Conservation (phyloP, 2,329 filamentous ascomycete species). For the Botrytis squamosa region DNA sequence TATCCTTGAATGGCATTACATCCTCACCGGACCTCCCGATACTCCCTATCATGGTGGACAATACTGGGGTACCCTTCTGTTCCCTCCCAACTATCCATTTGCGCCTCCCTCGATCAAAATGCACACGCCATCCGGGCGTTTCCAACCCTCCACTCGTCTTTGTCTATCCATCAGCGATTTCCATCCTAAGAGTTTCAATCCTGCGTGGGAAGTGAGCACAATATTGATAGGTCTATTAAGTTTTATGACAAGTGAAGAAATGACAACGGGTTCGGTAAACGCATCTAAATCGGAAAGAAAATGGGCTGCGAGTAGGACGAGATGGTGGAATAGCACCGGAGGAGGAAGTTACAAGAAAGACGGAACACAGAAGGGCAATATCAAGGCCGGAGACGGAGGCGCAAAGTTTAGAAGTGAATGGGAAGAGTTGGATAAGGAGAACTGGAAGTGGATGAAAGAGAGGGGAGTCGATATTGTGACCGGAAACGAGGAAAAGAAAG, state of each 20-base stretch:
- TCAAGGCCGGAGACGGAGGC: constrained; percentile 90
- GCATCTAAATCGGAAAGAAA: constrained; percentile 75
- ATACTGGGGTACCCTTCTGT: constrained; percentile 96
- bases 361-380: constrained; percentile 64
- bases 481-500: constrained; percentile 59
- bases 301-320: constrained; percentile 70
- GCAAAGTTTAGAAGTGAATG: constrained; percentile 87
- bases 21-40: constrained; percentile 89
- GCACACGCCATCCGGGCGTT: constrained; percentile 95
- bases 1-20: constrained; percentile 95
- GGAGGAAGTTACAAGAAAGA: constrained; percentile 48
- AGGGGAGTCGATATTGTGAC: constrained; percentile 75
- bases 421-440: constrained; percentile 85
- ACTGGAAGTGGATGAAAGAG: constrained; percentile 88
- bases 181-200: constrained; percentile 97
- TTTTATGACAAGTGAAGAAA: constrained; percentile 99
- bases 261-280: constrained; percentile 90
- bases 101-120: constrained; percentile 96
- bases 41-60: constrained; percentile 94
- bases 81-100: constrained; percentile 95
- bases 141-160: constrained; percentile 86
- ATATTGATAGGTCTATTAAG: constrained; percentile 91
- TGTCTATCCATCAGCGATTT: constrained; percentile 97
- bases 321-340: constrained; percentile 97
- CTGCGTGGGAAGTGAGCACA: constrained; percentile 95